Percentiles rank a stretch among this genome's conserved stretches.
Conservation (phyloP, 495 filamentous ascomycete species). For the Penicillium coffeae region DNA sequence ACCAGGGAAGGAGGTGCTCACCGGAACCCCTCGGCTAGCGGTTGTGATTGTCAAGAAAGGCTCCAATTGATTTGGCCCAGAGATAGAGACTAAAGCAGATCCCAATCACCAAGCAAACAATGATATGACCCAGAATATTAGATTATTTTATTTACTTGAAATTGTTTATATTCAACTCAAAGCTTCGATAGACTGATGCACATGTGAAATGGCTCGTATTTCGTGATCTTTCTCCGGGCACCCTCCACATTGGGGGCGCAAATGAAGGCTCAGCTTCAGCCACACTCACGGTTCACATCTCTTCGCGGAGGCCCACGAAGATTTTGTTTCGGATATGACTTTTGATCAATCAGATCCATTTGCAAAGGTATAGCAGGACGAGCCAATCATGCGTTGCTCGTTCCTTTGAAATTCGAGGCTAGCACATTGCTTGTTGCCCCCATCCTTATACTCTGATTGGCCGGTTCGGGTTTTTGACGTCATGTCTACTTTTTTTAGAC, state of each 20-base stretch:
- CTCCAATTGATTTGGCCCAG: not conserved
- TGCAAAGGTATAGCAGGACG: not conserved
- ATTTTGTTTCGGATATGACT: not conserved
- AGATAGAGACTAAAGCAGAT: too few species aligned
- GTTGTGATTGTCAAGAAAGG: slow-evolving; percentile 14
- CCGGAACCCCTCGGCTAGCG: slow-evolving; percentile 1
- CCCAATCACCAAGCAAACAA: not conserved
- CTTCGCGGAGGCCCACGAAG: too few species aligned
- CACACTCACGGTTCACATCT: too few species aligned
- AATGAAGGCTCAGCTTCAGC: too few species aligned
- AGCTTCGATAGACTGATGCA: too few species aligned
- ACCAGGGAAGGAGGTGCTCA: slow-evolving; percentile 12
- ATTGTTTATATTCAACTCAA: too few species aligned
- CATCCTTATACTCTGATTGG: not conserved
- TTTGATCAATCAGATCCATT: not conserved
- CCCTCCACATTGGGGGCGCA: too few species aligned
- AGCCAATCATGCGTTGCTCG: not conserved
- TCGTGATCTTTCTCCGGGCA: too few species aligned
- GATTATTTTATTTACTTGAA: too few species aligned
- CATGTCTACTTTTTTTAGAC: slow-evolving; percentile 7
- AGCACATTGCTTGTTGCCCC: not conserved
- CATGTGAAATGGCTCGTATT: too few species aligned
- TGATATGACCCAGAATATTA: too few species aligned
- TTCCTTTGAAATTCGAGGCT: not conserved
- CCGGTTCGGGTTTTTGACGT: slow-evolving; percentile 7